Base-by-base conservation (phyloP, 177 flowering plant genomes). In the Tripterygium wilfordii region DNA sequence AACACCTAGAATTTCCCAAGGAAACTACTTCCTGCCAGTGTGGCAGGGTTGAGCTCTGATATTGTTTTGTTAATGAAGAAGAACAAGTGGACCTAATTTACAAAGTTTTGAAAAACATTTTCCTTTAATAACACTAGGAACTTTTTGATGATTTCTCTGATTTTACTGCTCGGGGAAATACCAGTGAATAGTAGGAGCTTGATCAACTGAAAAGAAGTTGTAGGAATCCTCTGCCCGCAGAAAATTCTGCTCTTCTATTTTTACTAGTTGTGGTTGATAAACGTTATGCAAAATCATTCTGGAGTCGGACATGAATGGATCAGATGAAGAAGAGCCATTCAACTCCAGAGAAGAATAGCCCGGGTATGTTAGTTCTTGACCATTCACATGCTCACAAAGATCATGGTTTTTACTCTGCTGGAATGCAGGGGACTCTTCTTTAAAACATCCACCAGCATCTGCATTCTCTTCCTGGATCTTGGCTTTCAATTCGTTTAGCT, bases 111-210 rank as follows among this genome's bases (percentile, higher is more conserved):
- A n/a, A n/a, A n/a, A n/a, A n/a, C n/a, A n/a, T n/a, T n/a, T n/a
- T n/a, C n/a, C n/a, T n/a, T n/a, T n/a, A n/a, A n/a, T n/a, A n/a
- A n/a, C n/a, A n/a, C n/a, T n/a, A n/a, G n/a, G n/a, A n/a, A n/a
- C n/a, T n/a, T n/a, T n/a, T n/a, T n/a, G n/a, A n/a, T 10, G 29
- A 15, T 6, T 29, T 54, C 21, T 8, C 26, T 21, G n/a, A 5
- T 38, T 39, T 42, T 32, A 55, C 42, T 59, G 65, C 33, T 45
- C 60, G 9, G 59, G 18, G 15, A 45, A 53, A 43, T 58, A 58
- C 63, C 71, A 67, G 10, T 63, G 67, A 18, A 66, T 66, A 22
- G 60, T 30, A 9, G 71, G 71, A 41, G 66, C 60, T 55, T 67
- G 67, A 51, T 67, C 67, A 13, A 58, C 68, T 2, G 68, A 58